Base-by-base conservation (phyloP, 2,329 filamentous ascomycete genomes). In the Aspergillus sp. region DNA sequence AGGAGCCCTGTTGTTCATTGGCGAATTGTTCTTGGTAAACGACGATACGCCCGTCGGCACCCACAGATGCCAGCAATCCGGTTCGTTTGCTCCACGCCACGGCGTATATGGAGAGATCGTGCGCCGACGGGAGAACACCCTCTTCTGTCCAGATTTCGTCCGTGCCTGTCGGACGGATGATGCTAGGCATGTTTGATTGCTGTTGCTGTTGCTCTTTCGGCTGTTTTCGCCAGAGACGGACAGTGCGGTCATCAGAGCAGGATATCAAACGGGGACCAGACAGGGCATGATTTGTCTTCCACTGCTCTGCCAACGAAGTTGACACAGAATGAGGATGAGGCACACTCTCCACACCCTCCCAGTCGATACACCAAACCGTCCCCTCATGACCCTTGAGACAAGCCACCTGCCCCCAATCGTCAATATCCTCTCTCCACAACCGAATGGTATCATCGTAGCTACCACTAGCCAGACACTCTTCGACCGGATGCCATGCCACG, bases 361-460 rank as follows among this genome's bases (percentile, higher is more conserved):
- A 84, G 47, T 90, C 84, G 12, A 96, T 65, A 55, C 83, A 86
- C 93, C 93, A 98, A 9, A 97, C 90, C 2, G 93, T 98, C 2
- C 85, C 87, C 23, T 72, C 74, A 64, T 97, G 91, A 1, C 87
- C 90, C 57, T 85, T 81, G 22, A 97, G 74, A 41, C 90, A 81
- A 7, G 86, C 81, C 23, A 95, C 86, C 62, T 91, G 95, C 9
- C 86, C 86, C 93, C 93, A 98, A 65, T 97, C 91, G 62, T 96
- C 91, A 32, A 81, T 78, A 67, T 96, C 91, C 72, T 95, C 90
- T 42, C 86, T 81, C 84, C 91, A 97, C 49, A 97, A 71, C 49
- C 91, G 74, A 27, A 95, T 85, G 4, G 86, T 93, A 64, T 97
- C 86, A 63, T 98, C 93, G 67, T 98, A 98, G 65, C 88, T 94